Evolutionary conservation across 2,329 filamentous ascomycete species (phyloP).

Genomic region (Coniella vitis): DNA sequence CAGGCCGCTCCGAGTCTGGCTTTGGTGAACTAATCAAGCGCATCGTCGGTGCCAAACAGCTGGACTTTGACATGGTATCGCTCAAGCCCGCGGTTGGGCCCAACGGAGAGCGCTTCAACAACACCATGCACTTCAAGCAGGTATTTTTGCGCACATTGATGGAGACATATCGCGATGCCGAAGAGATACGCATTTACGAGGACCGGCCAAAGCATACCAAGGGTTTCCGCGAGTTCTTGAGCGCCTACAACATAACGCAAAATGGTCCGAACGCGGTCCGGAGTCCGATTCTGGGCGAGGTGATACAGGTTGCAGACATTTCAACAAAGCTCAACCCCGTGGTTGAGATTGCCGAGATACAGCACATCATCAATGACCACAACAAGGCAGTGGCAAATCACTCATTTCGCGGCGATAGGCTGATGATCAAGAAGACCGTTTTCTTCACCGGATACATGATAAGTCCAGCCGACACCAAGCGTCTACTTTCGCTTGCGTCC

Average conservation of each 20-base stretch:
- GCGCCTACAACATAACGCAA: slow-evolving; percentile 59
- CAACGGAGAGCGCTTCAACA: slow-evolving; percentile 67
- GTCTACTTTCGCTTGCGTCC: slow-evolving; percentile 62
- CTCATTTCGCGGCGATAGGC: slow-evolving; percentile 32
- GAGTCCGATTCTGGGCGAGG: slow-evolving; percentile 65
- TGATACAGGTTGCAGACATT: slow-evolving; percentile 77
- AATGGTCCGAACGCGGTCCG: slow-evolving; percentile 45
- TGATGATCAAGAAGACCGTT: slow-evolving; percentile 78
- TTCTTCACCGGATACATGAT: slow-evolving; percentile 93
- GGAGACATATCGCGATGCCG: slow-evolving; percentile 75
- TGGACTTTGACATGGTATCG: slow-evolving; percentile 82
- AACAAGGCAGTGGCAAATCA: slow-evolving; percentile 53
- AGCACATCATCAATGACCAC: slow-evolving; percentile 83
- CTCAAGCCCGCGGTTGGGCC: slow-evolving; percentile 83
- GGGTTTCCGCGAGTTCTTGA: slow-evolving; percentile 79
- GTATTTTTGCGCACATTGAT: slow-evolving; percentile 72
- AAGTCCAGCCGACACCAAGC: slow-evolving; percentile 60
- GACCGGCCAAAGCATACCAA: slow-evolving; percentile 63
- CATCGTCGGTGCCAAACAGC: slow-evolving; percentile 68
- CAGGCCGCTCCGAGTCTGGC: slow-evolving; percentile 70
- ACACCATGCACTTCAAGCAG: slow-evolving; percentile 91
- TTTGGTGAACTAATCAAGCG: slow-evolving; percentile 76
- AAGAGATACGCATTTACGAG: slow-evolving; percentile 74
- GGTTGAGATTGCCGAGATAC: slow-evolving; percentile 73
- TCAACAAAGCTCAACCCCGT: slow-evolving; percentile 69